A percentile compares a stretch with the other conserved stretches of the same genome.
These are phyloP conservation scores for Sporothrix variecibatus DNA, from an alignment of 2,329 filamentous ascomycete genomes.

Conservation along the genomic window DNA sequence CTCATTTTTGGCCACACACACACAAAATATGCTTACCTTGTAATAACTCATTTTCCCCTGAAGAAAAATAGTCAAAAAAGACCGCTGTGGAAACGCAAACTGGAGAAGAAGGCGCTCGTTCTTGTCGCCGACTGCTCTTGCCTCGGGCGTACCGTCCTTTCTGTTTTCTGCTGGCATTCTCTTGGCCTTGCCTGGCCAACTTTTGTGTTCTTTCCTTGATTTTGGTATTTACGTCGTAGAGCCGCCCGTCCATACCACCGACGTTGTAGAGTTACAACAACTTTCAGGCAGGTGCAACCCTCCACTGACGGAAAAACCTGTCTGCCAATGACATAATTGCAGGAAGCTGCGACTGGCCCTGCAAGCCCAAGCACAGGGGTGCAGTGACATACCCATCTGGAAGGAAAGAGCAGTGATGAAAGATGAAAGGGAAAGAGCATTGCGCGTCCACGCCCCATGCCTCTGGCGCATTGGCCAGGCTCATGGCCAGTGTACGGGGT, in stretches of 20 bases:
- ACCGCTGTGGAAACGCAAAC: not conserved
- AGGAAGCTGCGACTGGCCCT: conserved; percentile 8
- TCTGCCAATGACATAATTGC: conserved; percentile 13
- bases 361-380: conserved; percentile 13
- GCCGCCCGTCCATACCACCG: not conserved
- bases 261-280: not conserved
- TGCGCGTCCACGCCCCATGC: conserved; percentile 11
- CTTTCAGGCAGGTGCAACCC: conserved; percentile 10
- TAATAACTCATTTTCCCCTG: not conserved
- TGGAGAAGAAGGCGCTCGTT: not conserved
- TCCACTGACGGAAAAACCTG: not conserved
- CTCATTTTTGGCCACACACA: not conserved
- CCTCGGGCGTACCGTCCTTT: not conserved
- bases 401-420: not conserved
- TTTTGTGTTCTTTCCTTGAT: conserved; percentile 15
- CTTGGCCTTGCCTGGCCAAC: conserved; percentile 4
- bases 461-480: not conserved
- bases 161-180: not conserved
- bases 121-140: not conserved
- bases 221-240: not conserved
- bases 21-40: not conserved
- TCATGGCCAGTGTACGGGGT: not conserved
- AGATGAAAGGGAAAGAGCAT: not conserved
- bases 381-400: not conserved
- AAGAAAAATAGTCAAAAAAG: not conserved